These are phyloP conservation scores for Chamaecrista fasciculata DNA, from an alignment of 306 rosid genomes.

Conservation along the genomic window DNA sequence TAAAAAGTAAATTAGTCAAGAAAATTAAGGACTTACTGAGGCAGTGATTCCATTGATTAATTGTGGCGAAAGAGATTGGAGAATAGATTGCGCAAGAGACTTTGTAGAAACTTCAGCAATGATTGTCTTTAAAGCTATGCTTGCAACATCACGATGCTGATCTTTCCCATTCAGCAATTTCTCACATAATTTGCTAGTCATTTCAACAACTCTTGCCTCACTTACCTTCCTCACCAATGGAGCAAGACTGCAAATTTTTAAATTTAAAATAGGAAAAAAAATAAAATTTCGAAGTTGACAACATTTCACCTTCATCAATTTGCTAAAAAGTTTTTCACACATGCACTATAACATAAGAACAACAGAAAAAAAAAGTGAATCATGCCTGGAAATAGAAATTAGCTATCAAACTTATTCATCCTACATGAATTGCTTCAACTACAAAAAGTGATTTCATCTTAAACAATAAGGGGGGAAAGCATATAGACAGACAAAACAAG, in stretches of 20 bases:
- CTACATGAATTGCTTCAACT: constrained; percentile 1
- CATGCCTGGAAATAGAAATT: background rate
- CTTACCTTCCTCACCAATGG: constrained; percentile 88
- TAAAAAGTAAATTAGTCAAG: background rate
- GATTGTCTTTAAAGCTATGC: constrained; percentile 94
- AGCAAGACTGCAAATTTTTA: constrained; percentile 66
- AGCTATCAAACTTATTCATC: background rate
- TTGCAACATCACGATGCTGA: constrained; percentile 92
- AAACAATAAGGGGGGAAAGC: background rate
- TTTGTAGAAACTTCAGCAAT: constrained; percentile 85
- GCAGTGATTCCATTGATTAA: constrained; percentile 79
- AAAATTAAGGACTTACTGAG: constrained; percentile 52
- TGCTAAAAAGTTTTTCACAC: background rate
- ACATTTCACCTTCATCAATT: background rate
- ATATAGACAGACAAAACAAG: background rate
- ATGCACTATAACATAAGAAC: constrained; percentile 16
- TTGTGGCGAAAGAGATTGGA: constrained; percentile 65
- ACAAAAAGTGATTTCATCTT: background rate
- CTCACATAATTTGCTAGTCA: constrained; percentile 76
- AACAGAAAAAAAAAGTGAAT: background rate
- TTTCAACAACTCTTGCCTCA: constrained; percentile 85
- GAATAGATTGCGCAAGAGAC: constrained; percentile 90
- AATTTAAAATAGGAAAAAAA: constrained; percentile 4
- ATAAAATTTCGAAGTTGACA: background rate
- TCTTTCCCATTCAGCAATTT: constrained; percentile 89